These are phyloP conservation scores for Claviceps sp. DNA, from an alignment of 2,329 filamentous ascomycete species.

Conservation along the genomic window DNA sequence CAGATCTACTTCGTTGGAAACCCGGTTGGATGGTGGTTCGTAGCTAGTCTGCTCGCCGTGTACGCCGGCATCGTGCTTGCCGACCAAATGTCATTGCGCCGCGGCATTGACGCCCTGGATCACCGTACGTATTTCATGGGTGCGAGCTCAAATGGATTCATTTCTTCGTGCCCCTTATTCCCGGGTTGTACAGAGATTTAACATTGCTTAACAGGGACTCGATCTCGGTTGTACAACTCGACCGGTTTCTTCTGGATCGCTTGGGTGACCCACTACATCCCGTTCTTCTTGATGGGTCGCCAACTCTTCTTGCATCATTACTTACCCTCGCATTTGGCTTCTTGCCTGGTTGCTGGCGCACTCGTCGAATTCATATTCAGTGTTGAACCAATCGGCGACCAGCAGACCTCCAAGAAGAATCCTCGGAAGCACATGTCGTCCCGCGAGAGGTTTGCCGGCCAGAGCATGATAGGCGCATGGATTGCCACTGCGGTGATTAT, in stretches of 20 bases:
- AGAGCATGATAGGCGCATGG: conserved; percentile 70
- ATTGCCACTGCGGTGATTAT: conserved; percentile 61
- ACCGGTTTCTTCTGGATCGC: conserved; percentile 98
- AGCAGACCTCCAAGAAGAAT: conserved; percentile 26
- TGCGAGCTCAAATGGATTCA: neutral
- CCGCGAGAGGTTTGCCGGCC: conserved; percentile 64
- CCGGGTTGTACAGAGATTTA: conserved; percentile 11
- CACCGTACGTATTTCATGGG: conserved; percentile 54
- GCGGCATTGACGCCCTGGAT: conserved; percentile 86
- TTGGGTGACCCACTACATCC: conserved; percentile 94
- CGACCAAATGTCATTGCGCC: conserved; percentile 84
- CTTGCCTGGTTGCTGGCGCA: conserved; percentile 76
- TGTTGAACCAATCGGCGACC: conserved; percentile 50
- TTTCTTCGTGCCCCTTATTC: neutral
- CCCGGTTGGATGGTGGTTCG: conserved; percentile 93
- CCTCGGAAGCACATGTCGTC: conserved; percentile 57
- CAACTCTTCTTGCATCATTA: conserved; percentile 98
- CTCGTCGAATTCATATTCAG: conserved; percentile 95
- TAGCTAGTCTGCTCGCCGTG: conserved; percentile 81
- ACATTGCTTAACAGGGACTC: conserved; percentile 49
- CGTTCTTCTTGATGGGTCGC: conserved; percentile 95
- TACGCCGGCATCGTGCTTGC: conserved; percentile 85
- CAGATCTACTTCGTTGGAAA: conserved; percentile 99
- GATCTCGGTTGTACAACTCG: conserved; percentile 91
- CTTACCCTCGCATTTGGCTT: conserved; percentile 85